Evolutionary conservation across 805 yeast species (phyloP), one percentile per base, ranked within the genome.

Genomic region (Ogataea paradorogensis): DNA sequence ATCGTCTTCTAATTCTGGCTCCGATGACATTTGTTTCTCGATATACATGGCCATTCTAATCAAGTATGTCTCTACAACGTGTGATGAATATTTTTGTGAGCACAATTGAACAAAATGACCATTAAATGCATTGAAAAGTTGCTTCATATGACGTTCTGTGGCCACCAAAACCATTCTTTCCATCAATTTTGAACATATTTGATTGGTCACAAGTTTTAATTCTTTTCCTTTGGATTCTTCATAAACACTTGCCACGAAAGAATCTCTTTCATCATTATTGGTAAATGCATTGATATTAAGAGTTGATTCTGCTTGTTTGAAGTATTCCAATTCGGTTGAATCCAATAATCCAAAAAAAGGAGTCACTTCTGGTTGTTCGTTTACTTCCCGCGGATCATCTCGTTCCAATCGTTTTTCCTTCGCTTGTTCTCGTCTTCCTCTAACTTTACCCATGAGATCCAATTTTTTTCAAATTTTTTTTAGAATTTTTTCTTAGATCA

Each of bases 201-300:
- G 97, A 56, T 91, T 90, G 2, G 96, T 91, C 4, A 85, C 96
- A 28, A 91, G 70, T 62, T 93, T 91, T 51, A 93, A 68, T 62
- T 91, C 98, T 53, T 90, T 89, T 2, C 96, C 96, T 33, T 74
- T 71, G 15, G 89, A 76, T 66, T 93, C 99, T 48, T 83, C 91
- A 50, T 90, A 71, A 1, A 91, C 85, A 52, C 93, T 82, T 3
- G 73, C 62, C 22, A 87, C 80, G 55, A 91, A 89, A 1, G 83
- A 82, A 7, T 60, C 62, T 50, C 81, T 75, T 48, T 90, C 97
- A 39, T 86, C 95, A 4, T 75, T 70, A 13, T 70, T 65, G 14
- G 76, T 85, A 56, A 91, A 87, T 0, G 93, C 83, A 62, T 89
- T 80, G 28, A 88, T 74, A 32, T 89, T 82, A 30, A 91, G 68